Conservation (phyloP, 2,329 filamentous ascomycete species). For the Mariannaea sp. region DNA sequence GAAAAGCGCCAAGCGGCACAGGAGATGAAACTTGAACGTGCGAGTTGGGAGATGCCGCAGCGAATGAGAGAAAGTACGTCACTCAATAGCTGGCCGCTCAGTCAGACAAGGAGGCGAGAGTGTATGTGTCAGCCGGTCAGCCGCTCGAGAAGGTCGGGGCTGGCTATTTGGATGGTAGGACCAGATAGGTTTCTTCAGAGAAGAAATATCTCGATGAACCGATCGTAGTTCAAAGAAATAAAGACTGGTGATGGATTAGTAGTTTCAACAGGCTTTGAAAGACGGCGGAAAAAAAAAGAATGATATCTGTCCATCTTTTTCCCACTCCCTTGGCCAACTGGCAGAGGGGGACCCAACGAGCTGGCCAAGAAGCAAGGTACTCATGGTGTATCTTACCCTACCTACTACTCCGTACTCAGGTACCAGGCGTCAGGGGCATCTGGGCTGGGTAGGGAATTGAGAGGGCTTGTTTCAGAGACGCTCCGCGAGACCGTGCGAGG, state of each 20-base stretch:
- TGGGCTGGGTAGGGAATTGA: conserved; percentile 29
- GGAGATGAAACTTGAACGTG: conserved; percentile 15
- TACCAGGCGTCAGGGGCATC: no score
- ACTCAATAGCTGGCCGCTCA: no score
- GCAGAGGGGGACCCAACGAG: no score
- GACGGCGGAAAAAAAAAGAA: no score
- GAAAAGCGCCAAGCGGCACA: neutral
- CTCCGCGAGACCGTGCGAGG: conserved; percentile 24
- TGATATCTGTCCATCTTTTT: no score
- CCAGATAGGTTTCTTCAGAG: neutral
- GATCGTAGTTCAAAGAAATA: no score
- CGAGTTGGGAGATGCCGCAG: neutral
- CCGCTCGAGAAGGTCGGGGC: neutral
- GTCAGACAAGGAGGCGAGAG: conserved; percentile 1
- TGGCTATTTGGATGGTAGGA: neutral
- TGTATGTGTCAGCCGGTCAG: conserved; percentile 1
- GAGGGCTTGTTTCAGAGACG: conserved; percentile 39
- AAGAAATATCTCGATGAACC: neutral
- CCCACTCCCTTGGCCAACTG: no score
- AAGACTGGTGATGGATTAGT: no score
- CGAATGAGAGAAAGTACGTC: conserved; percentile 1
- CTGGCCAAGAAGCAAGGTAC: no score
- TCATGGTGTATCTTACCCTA: no score
- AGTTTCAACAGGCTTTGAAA: no score
- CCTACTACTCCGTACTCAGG: no score